phyloP scores from a whole-genome alignment of 352 stramenopile species.

The Phytophthora chlamydospora region DNA sequence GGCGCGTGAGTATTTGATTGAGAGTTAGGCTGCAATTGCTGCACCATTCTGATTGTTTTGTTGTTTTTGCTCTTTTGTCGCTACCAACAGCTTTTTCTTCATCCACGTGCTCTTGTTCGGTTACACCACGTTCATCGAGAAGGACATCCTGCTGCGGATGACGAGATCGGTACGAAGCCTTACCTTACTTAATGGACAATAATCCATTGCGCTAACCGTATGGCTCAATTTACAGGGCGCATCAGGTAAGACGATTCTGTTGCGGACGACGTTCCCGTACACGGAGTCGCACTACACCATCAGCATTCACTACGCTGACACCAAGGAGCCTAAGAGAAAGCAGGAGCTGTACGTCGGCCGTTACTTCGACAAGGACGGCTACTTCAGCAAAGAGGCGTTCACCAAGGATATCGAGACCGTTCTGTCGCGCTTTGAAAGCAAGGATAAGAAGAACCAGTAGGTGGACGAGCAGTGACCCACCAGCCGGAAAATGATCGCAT shows the following conservation, averaged over 20 bases:
- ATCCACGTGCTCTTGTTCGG: conserved; percentile 76
- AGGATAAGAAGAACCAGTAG: conserved; percentile 71
- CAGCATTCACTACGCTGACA: conserved; percentile 52
- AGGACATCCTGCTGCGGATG: conserved; percentile 78
- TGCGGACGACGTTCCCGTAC: conserved; percentile 75
- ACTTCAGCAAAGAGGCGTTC: conserved; percentile 84
- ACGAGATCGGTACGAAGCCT: conserved; percentile 55
- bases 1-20: conserved; percentile 44
- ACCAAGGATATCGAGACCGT: conserved; percentile 68
- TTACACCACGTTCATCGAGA: conserved; percentile 78
- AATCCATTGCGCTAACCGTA: conserved; percentile 5
- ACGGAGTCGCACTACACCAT: conserved; percentile 78
- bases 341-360: conserved; percentile 82
- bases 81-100: conserved; percentile 70
- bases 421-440: conserved; percentile 69
- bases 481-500: conserved; percentile 5
- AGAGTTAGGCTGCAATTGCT: neutral
- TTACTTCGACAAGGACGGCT: conserved; percentile 88
- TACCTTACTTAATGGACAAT: neutral
- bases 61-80: neutral
- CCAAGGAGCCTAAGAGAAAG: conserved; percentile 52
- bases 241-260: conserved; percentile 47
- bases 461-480: conserved; percentile 25
- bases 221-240: conserved; percentile 36
- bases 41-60: neutral